Conservation (phyloP, 2,329 filamentous ascomycete species). For the Magnaporthiopsis incrustans region DNA sequence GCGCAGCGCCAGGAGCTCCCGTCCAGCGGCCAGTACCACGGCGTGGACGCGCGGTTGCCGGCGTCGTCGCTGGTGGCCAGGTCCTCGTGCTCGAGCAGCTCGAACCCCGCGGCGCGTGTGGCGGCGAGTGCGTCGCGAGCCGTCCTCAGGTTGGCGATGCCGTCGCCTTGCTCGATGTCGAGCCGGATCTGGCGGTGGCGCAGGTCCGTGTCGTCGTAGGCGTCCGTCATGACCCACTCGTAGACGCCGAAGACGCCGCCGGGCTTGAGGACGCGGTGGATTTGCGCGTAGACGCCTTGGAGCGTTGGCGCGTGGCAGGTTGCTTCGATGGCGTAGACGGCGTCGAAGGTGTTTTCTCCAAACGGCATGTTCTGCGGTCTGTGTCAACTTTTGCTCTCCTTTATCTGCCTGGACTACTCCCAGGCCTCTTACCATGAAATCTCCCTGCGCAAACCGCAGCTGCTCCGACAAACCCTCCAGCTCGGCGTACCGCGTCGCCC, state of each 20-base stretch:
- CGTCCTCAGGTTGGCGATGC: slow-evolving; percentile 95
- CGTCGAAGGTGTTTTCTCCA: slow-evolving; percentile 84
- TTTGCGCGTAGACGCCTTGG: slow-evolving; percentile 88
- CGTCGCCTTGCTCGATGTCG: slow-evolving; percentile 93
- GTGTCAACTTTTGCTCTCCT: slow-evolving; percentile 30
- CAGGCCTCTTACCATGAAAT: slow-evolving; percentile 64
- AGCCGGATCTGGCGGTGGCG: slow-evolving; percentile 84
- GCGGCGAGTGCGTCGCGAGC: slow-evolving; percentile 72
- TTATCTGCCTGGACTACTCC: neutral
- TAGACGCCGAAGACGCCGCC: slow-evolving; percentile 95
- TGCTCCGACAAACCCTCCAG: slow-evolving; percentile 76
- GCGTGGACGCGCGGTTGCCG: slow-evolving; percentile 65
- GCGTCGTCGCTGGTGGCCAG: slow-evolving; percentile 72
- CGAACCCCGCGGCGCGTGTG: slow-evolving; percentile 81
- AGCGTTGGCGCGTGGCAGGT: slow-evolving; percentile 90
- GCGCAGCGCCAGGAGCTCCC: slow-evolving; percentile 11
- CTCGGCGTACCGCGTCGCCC: slow-evolving; percentile 72
- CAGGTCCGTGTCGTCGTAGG: slow-evolving; percentile 83
- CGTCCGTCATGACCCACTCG: slow-evolving; percentile 98
- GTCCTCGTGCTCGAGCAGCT: slow-evolving; percentile 77
- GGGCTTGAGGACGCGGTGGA: slow-evolving; percentile 90
- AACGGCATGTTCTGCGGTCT: slow-evolving; percentile 83
- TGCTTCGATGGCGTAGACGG: slow-evolving; percentile 94
- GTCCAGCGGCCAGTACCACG: slow-evolving; percentile 91
- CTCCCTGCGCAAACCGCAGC: slow-evolving; percentile 82